Evolutionary conservation across 1,284 basidiomycete species (phyloP), one percentile per base, ranked within the genome.

Genomic region (Cryptococcus sp.): DNA sequence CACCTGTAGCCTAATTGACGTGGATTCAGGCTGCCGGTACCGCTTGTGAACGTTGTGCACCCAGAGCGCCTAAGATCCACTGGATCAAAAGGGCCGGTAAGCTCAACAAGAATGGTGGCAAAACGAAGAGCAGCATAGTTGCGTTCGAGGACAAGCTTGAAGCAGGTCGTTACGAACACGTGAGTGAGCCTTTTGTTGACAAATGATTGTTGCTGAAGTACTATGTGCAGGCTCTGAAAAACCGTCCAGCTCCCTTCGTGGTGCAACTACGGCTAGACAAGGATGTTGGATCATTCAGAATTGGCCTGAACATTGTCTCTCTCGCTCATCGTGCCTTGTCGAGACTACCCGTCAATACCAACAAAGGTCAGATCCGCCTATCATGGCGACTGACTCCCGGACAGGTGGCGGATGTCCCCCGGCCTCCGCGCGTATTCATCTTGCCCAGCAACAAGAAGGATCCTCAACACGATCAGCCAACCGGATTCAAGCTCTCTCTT

Each of bases 281-380:
- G 8, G 63, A 71, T 47, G 73, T 81, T 2, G 93, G 91, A 0
- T 83, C 83, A 43, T 86, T 95, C 52, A 85, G 89, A 52, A 87
- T 97, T 46, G 93, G 91, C 25, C 84, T 95, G 70, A 97, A 97
- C 71, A 83, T 92, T 41, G 83, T 88, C 0, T 91, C 93, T 1
- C 83, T 97, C 39, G 83, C 92, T 57, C 93, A 97, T 74, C 89
- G 91, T 41, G 93, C 93, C 0, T 76, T 89, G 39, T 87, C 91
- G 0, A 86, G 90, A 47, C 82, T 97, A 38, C 93, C 93, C 8
- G 51, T 63, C 17, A 82, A 82, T 60, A 83, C 84, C 13, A 75
- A 80, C 0, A 85, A 84, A 38, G 70, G 72, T 52, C 73, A 79
- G 2, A 82, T 86, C 1, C 77, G 78, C 1, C 76, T 93, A 1